Conservation (phyloP, 2,329 filamentous ascomycete genomes). For the Alternaria arbusti region DNA sequence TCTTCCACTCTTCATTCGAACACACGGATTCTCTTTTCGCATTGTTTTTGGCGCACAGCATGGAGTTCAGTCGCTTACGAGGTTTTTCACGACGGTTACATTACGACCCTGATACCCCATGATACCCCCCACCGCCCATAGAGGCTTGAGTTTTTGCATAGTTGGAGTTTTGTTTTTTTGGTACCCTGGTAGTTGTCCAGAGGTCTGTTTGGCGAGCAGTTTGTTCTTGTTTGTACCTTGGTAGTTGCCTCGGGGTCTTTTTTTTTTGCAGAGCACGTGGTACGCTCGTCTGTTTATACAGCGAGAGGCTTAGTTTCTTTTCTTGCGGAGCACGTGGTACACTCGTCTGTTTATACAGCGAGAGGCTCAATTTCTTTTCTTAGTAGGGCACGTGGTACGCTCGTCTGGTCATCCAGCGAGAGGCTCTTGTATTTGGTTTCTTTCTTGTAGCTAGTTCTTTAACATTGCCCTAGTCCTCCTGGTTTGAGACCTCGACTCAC, state of each 20-base stretch:
- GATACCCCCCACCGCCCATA: constrained; percentile 10
- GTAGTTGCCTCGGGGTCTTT: not conserved
- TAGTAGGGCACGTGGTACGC: not conserved
- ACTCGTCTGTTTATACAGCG: not conserved
- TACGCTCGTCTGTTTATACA: not conserved
- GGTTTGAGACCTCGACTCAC: not conserved
- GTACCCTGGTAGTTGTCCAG: not conserved
- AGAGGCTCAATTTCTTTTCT: not conserved
- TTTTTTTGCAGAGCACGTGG: not conserved
- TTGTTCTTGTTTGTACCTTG: not conserved
- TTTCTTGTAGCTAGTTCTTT: not conserved
- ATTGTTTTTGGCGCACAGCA: constrained; percentile 15
- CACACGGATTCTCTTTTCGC: not conserved
- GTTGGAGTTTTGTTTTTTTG: not conserved
- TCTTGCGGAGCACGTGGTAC: not conserved
- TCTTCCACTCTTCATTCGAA: not conserved
- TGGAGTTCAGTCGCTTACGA: constrained; percentile 18
- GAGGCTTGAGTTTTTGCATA: constrained; percentile 12
- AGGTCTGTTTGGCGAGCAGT: not conserved
- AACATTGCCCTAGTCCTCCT: not conserved
- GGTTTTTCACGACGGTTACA: constrained; percentile 12
- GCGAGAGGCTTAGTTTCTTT: not conserved
- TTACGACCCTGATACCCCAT: constrained; percentile 22
- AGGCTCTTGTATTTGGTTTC: not conserved
- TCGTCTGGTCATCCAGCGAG: not conserved